These are phyloP conservation scores for Pholiota adiposa DNA, from an alignment of 1,284 basidiomycete species.

Conservation along the genomic window DNA sequence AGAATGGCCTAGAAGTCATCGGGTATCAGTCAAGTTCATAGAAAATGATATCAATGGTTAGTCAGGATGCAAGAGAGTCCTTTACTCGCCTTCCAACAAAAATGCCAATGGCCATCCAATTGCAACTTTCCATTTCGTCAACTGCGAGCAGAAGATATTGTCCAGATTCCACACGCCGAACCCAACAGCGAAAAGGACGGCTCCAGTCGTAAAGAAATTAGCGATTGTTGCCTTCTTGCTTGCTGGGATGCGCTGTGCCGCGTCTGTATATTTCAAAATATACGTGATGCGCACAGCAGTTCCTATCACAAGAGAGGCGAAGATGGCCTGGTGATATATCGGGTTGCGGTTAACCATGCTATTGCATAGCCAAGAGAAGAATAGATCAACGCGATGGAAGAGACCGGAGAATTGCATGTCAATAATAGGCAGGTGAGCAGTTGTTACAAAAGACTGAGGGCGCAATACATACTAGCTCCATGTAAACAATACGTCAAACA, in stretches of 20 bases:
- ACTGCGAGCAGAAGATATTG: conserved; percentile 63
- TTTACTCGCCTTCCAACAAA: conserved; percentile 56
- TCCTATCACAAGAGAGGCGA: conserved; percentile 53
- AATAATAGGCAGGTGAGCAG: neutral
- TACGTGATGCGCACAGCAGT: conserved; percentile 51
- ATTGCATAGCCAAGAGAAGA: too few relatives aligned
- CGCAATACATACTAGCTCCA: conserved; percentile 60
- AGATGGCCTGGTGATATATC: conserved; percentile 69
- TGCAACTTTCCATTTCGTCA: conserved; percentile 56
- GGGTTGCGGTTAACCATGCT: conserved; percentile 66
- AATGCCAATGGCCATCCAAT: conserved; percentile 70
- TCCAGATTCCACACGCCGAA: conserved; percentile 74
- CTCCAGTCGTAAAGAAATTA: conserved; percentile 50
- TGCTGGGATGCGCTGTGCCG: conserved; percentile 44
- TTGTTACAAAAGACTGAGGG: neutral
- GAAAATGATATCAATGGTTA: neutral
- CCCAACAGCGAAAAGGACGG: conserved; percentile 54
- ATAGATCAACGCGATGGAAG: neutral
- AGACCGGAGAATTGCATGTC: too few relatives aligned
- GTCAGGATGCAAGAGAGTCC: neutral
- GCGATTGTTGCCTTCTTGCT: conserved; percentile 44
- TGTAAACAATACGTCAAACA: conserved; percentile 62
- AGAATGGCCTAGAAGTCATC: conserved; percentile 48
- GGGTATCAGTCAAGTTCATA: neutral
- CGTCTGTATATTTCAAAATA: conserved; percentile 49